Evolutionary conservation across 345 rosid genomes (phyloP).

Genomic region (Alliaria petiolata): DNA sequence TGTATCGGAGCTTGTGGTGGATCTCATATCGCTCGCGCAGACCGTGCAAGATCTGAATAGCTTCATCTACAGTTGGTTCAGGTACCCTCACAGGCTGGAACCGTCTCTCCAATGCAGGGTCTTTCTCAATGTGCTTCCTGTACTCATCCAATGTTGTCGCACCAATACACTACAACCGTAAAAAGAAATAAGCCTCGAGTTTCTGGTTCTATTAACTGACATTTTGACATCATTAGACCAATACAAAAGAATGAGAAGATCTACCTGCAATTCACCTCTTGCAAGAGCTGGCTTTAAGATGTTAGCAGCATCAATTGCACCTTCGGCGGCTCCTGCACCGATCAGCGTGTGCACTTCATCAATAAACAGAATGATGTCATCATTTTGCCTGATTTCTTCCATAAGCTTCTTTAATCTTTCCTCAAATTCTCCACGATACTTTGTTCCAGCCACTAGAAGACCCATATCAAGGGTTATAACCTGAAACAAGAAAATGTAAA

Average conservation of each 20-base stretch:
- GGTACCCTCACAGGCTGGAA: conserved; percentile 99
- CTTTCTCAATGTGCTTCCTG: conserved; percentile 98
- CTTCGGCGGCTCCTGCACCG: conserved; percentile 99
- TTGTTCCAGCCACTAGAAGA: conserved; percentile 98
- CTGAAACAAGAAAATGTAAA: conserved; percentile 28
- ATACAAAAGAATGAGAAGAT: background rate
- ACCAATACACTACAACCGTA: conserved; percentile 83
- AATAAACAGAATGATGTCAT: conserved; percentile 92
- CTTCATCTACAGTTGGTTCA: conserved; percentile 92
- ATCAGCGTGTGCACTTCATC: conserved; percentile 99
- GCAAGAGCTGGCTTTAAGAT: conserved; percentile 99
- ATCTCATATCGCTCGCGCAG: conserved; percentile 95
- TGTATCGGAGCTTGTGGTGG: conserved; percentile 96
- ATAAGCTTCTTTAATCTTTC: conserved; percentile 97
- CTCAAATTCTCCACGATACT: conserved; percentile 97
- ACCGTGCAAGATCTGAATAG: conserved; percentile 89
- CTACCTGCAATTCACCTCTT: conserved; percentile 99
- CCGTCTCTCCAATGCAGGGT: conserved; percentile 96
- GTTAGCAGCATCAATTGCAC: conserved; percentile 99
- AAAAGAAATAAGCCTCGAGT: background rate
- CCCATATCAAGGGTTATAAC: conserved; percentile 99
- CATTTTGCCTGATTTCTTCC: conserved; percentile 99
- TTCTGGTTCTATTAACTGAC: background rate
- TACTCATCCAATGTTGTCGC: conserved; percentile 97
- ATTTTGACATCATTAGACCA: background rate